Conservation (phyloP, 2,329 filamentous ascomycete species). For the Monosporascus cannonballus region DNA sequence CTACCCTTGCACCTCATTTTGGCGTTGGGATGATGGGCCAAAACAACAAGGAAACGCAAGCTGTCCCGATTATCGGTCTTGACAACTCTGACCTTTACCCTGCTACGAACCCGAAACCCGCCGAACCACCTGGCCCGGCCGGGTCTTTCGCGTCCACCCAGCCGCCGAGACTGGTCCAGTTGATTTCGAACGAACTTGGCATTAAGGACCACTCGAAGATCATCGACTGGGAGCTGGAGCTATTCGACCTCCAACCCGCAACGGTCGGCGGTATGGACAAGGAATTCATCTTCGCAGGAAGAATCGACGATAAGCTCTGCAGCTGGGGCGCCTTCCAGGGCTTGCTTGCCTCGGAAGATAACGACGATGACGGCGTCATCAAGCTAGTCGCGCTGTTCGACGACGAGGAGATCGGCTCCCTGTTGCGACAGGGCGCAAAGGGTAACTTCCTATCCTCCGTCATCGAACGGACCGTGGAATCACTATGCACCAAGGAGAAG, state of each 20-base stretch:
- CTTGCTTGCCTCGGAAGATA: slow-evolving; percentile 61
- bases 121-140: slow-evolving; percentile 48
- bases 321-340: slow-evolving; percentile 86
- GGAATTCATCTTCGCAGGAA: slow-evolving; percentile 90
- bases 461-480: slow-evolving; percentile 76
- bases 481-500: slow-evolving; percentile 36
- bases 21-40: slow-evolving; percentile 64
- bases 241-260: slow-evolving; percentile 86
- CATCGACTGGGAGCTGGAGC: slow-evolving; percentile 93
- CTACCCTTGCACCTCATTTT: slow-evolving; percentile 91
- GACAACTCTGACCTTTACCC: slow-evolving; percentile 59
- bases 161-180: slow-evolving; percentile 75
- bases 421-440: slow-evolving; percentile 81
- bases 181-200: slow-evolving; percentile 73
- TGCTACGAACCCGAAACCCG: slow-evolving; percentile 25
- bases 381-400: slow-evolving; percentile 94
- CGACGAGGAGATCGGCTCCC: slow-evolving; percentile 91
- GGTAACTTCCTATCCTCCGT: slow-evolving; percentile 81
- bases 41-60: slow-evolving; percentile 83
- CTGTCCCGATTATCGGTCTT: slow-evolving; percentile 88
- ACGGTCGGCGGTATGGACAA: slow-evolving; percentile 78
- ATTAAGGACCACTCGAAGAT: slow-evolving; percentile 69
- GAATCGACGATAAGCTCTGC: slow-evolving; percentile 97
- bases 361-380: slow-evolving; percentile 59
- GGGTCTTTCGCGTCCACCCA: slow-evolving; percentile 78